Conservation (phyloP, 768 basidiomycete species). For the Tricholoma sp. region DNA sequence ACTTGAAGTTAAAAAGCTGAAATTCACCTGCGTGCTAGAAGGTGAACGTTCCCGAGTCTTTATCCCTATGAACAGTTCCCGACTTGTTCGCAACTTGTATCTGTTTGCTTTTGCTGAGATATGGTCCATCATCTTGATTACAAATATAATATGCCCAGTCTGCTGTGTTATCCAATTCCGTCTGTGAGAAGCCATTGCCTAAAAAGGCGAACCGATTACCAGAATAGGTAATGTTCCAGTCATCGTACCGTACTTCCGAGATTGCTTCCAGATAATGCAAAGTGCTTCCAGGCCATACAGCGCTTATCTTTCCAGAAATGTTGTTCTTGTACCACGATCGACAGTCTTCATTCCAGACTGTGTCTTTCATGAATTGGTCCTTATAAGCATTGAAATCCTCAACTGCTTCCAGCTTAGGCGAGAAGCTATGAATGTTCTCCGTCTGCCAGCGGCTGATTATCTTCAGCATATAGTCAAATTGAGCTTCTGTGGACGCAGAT, state of each 20-base stretch:
- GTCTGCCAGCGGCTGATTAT: conserved; percentile 29
- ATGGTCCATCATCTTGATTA: conserved; percentile 6
- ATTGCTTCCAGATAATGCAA: conserved; percentile 31
- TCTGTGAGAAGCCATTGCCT: conserved; percentile 30
- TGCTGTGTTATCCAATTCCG: conserved; percentile 24
- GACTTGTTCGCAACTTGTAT: conserved; percentile 9
- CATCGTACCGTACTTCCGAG: conserved; percentile 17
- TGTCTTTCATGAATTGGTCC: conserved; percentile 28
- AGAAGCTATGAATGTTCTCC: conserved; percentile 30
- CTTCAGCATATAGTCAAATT: conserved; percentile 29
- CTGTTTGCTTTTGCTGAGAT: conserved; percentile 9
- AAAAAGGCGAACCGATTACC: conserved; percentile 31
- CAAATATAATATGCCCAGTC: conserved; percentile 30
- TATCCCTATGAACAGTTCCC: too few species aligned
- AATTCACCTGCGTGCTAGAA: too few species aligned
- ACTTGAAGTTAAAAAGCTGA: too few species aligned
- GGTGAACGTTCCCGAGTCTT: too few species aligned
- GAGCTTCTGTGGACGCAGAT: conserved; percentile 21
- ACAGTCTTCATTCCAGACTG: conserved; percentile 27
- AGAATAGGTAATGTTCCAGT: conserved; percentile 17
- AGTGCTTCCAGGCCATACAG: conserved; percentile 31
- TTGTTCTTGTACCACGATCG: conserved; percentile 31
- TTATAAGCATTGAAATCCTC: conserved; percentile 27
- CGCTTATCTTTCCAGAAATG: conserved; percentile 21
- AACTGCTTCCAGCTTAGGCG: conserved; percentile 28